A percentile compares a stretch with the other conserved stretches of the same genome.
Evolutionary conservation across 2,329 filamentous ascomycete genomes (phyloP).

Genomic region (Scorias spongiosa): DNA sequence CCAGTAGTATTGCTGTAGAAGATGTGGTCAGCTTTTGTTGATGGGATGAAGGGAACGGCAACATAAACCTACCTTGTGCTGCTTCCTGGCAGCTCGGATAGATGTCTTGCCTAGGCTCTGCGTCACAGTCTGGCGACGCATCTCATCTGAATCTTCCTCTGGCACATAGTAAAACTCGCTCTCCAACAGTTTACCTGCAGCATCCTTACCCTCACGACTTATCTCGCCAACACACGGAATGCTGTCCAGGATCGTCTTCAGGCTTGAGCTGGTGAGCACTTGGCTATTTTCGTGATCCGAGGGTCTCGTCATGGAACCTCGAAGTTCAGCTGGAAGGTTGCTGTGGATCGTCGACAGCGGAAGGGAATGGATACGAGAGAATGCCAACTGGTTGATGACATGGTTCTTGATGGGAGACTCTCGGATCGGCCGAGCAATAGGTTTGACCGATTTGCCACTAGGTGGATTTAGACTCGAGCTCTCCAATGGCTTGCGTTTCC

Average conservation of each 20-base stretch:
- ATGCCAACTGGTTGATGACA: constrained; percentile 87
- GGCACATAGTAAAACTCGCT: constrained; percentile 96
- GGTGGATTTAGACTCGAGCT: constrained; percentile 13
- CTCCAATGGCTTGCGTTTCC: constrained; percentile 19
- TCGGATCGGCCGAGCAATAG: constrained; percentile 15
- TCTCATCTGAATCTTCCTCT: constrained; percentile 66
- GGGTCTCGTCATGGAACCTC: constrained; percentile 17
- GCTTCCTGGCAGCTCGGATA: constrained; percentile 77
- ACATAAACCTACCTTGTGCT: constrained; percentile 67
- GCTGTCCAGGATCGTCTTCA: constrained; percentile 57
- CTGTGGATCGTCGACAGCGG: constrained; percentile 79
- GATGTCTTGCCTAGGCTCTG: constrained; percentile 79
- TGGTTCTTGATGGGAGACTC: constrained; percentile 56
- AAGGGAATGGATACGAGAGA: constrained; percentile 79
- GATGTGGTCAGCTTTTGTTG: neutral
- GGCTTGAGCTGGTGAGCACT: constrained; percentile 41
- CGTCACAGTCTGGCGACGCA: constrained; percentile 67
- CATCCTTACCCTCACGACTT: constrained; percentile 80
- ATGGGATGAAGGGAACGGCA: constrained; percentile 2
- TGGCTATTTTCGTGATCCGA: constrained; percentile 12
- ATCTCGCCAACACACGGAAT: constrained; percentile 79
- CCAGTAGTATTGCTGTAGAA: constrained; percentile 54
- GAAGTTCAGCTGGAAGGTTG: constrained; percentile 56
- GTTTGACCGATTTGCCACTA: constrained; percentile 8
- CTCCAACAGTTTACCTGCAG: constrained; percentile 81